A percentile compares a stretch with the other conserved stretches of the same genome.
These are phyloP conservation scores for Cadophora malorum DNA, from an alignment of 2,329 filamentous ascomycete genomes.

Conservation along the genomic window DNA sequence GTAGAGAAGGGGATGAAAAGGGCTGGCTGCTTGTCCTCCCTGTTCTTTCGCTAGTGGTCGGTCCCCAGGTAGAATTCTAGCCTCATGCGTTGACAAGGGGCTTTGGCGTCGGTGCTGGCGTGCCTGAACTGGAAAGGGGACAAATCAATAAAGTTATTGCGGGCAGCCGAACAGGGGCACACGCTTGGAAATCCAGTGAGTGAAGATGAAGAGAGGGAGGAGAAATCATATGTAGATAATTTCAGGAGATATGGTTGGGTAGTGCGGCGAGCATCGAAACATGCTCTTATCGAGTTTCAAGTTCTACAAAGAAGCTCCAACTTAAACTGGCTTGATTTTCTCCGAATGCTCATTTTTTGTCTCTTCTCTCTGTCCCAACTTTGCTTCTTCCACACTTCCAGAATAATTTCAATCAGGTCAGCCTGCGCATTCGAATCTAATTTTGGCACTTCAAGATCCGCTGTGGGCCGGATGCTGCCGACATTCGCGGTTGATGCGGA, in stretches of 20 bases:
- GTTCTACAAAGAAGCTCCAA: too few species aligned
- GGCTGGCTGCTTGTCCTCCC: neutral
- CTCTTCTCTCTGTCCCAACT: neutral
- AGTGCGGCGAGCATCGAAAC: neutral
- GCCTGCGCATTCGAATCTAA: neutral
- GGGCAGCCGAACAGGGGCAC: neutral
- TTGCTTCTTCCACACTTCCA: neutral
- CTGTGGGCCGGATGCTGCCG: too few species aligned
- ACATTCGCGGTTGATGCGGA: too few species aligned
- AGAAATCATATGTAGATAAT: neutral
- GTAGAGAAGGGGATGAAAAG: constrained; percentile 10
- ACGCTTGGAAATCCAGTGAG: neutral
- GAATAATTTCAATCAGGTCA: neutral
- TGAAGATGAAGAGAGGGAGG: neutral
- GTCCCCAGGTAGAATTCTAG: constrained; percentile 18
- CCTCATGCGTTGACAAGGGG: constrained; percentile 28
- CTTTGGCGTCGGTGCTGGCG: constrained; percentile 1
- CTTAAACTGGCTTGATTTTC: too few species aligned
- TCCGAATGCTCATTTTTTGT: neutral
- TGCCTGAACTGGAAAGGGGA: constrained; percentile 1
- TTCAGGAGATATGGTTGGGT: neutral
- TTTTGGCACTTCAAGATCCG: neutral
- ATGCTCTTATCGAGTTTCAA: too few species aligned
- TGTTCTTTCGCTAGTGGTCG: constrained; percentile 6
- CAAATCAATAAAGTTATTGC: neutral